Evolutionary conservation across 1,284 basidiomycete genomes (phyloP).

Genomic region (Malassezia nana): DNA sequence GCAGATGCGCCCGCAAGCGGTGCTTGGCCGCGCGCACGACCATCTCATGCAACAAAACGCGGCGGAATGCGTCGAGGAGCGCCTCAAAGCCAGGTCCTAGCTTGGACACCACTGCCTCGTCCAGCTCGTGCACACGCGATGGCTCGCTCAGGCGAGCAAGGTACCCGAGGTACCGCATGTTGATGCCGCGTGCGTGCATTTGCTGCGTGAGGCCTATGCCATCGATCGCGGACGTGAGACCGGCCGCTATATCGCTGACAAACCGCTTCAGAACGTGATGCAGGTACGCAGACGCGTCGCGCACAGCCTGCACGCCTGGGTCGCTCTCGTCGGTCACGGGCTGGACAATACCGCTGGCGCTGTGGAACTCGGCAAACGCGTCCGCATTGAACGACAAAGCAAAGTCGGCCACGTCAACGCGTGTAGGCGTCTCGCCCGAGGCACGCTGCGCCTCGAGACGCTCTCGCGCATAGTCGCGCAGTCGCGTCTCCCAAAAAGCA

Average conservation of each 20-base stretch:
- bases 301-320: conserved; percentile 53
- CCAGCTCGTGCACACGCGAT: conserved; percentile 48
- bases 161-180: conserved; percentile 56
- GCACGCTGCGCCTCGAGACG: conserved; percentile 44
- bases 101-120: conserved; percentile 32
- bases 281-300: conserved; percentile 53
- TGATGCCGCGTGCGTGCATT: conserved; percentile 55
- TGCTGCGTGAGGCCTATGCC: conserved; percentile 52
- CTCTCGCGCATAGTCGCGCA: conserved; percentile 53
- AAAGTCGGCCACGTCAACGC: conserved; percentile 50
- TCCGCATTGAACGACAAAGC: conserved; percentile 56
- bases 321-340: conserved; percentile 51
- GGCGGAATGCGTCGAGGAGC: conserved; percentile 35
- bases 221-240: conserved; percentile 51
- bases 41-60: conserved; percentile 54
- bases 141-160: conserved; percentile 49
- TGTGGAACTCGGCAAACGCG: conserved; percentile 52
- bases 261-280: conserved; percentile 51
- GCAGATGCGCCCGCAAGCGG: conserved; percentile 50
- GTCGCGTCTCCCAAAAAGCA: conserved; percentile 53
- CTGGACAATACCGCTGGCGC: conserved; percentile 24
- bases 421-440: conserved; percentile 22
- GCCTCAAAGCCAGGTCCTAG: conserved; percentile 40
- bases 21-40: conserved; percentile 55
- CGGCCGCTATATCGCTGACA: conserved; percentile 52